Evolutionary conservation across 345 rosid species (phyloP).

Genomic region (Cardamine resedifolia): DNA sequence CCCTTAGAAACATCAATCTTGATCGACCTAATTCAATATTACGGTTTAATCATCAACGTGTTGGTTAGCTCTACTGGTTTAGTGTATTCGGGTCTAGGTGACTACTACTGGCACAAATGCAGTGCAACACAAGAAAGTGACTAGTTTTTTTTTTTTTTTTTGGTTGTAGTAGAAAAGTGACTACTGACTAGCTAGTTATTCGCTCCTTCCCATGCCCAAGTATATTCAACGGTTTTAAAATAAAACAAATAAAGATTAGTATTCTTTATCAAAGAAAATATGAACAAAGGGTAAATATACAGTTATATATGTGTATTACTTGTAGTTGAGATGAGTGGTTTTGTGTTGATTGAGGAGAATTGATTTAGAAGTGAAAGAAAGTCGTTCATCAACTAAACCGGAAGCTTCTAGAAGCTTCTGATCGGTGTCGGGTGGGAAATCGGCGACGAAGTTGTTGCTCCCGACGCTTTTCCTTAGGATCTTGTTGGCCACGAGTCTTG

Average conservation of each 20-base stretch:
- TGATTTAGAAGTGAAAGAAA: conserved; percentile 36
- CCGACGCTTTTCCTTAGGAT: conserved; percentile 58
- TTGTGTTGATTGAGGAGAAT: conserved; percentile 38
- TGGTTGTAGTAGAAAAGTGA: neutral
- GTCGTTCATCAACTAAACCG: conserved; percentile 31
- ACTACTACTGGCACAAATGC: no score
- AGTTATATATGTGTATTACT: conserved; percentile 37
- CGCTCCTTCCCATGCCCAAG: neutral
- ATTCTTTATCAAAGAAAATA: neutral
- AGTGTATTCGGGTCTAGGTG: no score
- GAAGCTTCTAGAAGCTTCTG: conserved; percentile 36
- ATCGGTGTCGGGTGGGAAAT: conserved; percentile 49
- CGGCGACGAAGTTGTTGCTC: conserved; percentile 78
- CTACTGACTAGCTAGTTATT: no score
- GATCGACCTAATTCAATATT: neutral
- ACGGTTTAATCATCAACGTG: neutral
- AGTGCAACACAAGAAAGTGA: neutral
- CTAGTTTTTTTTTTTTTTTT: no score
- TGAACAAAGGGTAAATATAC: neutral
- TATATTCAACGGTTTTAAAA: neutral
- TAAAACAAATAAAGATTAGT: neutral
- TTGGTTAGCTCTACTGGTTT: neutral
- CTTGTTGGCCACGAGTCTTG: conserved; percentile 71
- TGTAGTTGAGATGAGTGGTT: conserved; percentile 48
- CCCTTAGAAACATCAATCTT: neutral